Percentiles rank a stretch among this genome's conserved stretches.
Evolutionary conservation across 2,329 filamentous ascomycete genomes (phyloP).

Genomic region (Davidsoniella australis): DNA sequence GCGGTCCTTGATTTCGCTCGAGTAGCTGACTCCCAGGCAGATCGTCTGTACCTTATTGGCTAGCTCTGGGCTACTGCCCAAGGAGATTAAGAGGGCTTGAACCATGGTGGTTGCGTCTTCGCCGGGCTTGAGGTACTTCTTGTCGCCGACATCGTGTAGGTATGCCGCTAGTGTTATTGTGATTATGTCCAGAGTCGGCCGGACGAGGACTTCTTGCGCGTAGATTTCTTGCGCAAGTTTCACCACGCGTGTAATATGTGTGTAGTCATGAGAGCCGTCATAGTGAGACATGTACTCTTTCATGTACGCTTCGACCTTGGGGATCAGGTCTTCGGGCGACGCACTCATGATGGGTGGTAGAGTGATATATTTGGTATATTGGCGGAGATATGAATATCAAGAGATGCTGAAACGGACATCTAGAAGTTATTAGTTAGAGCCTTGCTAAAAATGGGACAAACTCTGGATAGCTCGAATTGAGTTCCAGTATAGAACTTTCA

Average conservation of each 20-base stretch:
- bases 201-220: constrained; percentile 24
- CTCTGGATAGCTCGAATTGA: too few relatives aligned
- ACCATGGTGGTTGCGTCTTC: constrained; percentile 41
- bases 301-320: constrained; percentile 45
- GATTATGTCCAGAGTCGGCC: constrained; percentile 14
- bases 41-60: constrained; percentile 53
- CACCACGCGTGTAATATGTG: constrained; percentile 66
- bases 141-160: constrained; percentile 79
- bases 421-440: neutral
- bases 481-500: too few relatives aligned
- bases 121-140: constrained; percentile 52
- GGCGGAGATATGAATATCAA: neutral
- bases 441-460: too few relatives aligned
- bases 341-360: too few relatives aligned
- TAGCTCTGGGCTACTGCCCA: constrained; percentile 39
- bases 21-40: constrained; percentile 63
- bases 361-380: neutral
- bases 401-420: neutral
- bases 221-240: constrained; percentile 53
- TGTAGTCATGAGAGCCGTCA: constrained; percentile 78
- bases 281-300: constrained; percentile 57
- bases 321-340: constrained; percentile 26
- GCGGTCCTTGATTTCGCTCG: constrained; percentile 51
- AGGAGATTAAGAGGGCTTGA: constrained; percentile 33
- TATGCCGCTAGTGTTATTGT: constrained; percentile 53